Conservation (phyloP, 2,329 filamentous ascomycete genomes). For the Zalaria obscura region DNA sequence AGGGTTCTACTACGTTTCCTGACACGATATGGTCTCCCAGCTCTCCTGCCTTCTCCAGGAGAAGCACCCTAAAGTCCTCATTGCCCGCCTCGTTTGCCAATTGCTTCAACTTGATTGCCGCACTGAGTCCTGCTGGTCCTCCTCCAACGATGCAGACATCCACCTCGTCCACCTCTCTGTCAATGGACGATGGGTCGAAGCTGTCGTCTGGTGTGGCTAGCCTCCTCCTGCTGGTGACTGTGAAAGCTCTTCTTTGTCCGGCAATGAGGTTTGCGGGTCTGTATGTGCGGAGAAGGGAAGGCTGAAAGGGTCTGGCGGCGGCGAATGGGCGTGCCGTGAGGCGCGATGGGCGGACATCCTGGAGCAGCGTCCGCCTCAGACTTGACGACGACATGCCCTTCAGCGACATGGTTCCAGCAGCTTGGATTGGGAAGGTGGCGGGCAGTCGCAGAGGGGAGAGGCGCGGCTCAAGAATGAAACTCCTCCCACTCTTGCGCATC, state of each 20-base stretch:
- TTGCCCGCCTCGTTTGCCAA: slow-evolving; percentile 88
- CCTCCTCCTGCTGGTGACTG: slow-evolving; percentile 13
- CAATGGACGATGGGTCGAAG: slow-evolving; percentile 40
- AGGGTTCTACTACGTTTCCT: slow-evolving; percentile 86
- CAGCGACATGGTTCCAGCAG: background rate
- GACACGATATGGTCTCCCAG: slow-evolving; percentile 90
- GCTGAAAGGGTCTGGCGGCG: slow-evolving; percentile 4
- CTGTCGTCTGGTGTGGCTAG: slow-evolving; percentile 23
- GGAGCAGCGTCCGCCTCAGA: slow-evolving; percentile 1
- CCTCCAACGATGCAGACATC: slow-evolving; percentile 95
- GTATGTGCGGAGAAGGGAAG: slow-evolving; percentile 11
- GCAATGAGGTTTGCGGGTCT: slow-evolving; percentile 18
- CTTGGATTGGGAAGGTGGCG: too few species aligned
- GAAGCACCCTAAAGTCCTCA: slow-evolving; percentile 83
- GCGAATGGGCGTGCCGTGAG: slow-evolving; percentile 4
- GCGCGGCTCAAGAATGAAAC: too few species aligned
- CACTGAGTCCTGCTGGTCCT: slow-evolving; percentile 84
- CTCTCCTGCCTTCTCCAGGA: slow-evolving; percentile 92
- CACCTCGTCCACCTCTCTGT: slow-evolving; percentile 83
- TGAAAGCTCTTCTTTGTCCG: slow-evolving; percentile 19
- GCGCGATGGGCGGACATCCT: slow-evolving; percentile 1
- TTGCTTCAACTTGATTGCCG: slow-evolving; percentile 90
- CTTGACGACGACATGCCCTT: background rate
- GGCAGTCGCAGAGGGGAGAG: too few species aligned
- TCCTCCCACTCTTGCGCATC: too few species aligned